Evolutionary conservation across 768 basidiomycete genomes (phyloP).

Genomic region (Termitomyces sp.): DNA sequence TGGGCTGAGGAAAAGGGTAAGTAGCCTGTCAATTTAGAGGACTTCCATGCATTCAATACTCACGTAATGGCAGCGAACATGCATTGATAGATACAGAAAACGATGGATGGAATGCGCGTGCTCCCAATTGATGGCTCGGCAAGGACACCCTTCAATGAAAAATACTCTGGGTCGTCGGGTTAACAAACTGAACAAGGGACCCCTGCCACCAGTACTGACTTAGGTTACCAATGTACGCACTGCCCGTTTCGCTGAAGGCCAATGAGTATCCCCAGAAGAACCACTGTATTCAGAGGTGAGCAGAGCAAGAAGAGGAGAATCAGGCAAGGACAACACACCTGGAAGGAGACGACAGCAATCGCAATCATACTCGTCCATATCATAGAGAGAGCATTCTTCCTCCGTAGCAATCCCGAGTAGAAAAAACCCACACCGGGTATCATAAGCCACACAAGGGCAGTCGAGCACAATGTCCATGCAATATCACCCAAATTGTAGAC

Average conservation of each 20-base stretch:
- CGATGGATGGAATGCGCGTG: slow-evolving; percentile 61
- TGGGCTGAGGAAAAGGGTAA: slow-evolving; percentile 39
- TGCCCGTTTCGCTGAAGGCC: slow-evolving; percentile 77
- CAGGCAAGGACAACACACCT: slow-evolving; percentile 50
- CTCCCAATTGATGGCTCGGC: slow-evolving; percentile 71
- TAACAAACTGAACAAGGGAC: background rate
- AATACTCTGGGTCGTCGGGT: slow-evolving; percentile 49
- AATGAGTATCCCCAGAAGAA: slow-evolving; percentile 98
- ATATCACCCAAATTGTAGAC: slow-evolving; percentile 47
- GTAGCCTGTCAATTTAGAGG: slow-evolving; percentile 9
- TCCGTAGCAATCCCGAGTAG: slow-evolving; percentile 84
- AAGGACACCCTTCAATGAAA: slow-evolving; percentile 76
- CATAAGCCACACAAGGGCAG: slow-evolving; percentile 83
- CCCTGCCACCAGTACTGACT: slow-evolving; percentile 35
- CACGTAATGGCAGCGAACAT: slow-evolving; percentile 91
- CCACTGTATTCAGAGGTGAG: slow-evolving; percentile 47
- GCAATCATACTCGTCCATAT: slow-evolving; percentile 77
- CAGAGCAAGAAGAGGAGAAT: background rate
- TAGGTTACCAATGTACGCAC: slow-evolving; percentile 80
- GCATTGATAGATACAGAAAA: slow-evolving; percentile 81
- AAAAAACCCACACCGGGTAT: slow-evolving; percentile 83
- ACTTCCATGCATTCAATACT: slow-evolving; percentile 17
- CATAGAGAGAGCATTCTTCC: slow-evolving; percentile 93
- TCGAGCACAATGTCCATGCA: slow-evolving; percentile 58
- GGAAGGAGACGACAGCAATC: slow-evolving; percentile 77